Conservation (phyloP, 495 filamentous ascomycete genomes). For the Xylaria telfairii region DNA sequence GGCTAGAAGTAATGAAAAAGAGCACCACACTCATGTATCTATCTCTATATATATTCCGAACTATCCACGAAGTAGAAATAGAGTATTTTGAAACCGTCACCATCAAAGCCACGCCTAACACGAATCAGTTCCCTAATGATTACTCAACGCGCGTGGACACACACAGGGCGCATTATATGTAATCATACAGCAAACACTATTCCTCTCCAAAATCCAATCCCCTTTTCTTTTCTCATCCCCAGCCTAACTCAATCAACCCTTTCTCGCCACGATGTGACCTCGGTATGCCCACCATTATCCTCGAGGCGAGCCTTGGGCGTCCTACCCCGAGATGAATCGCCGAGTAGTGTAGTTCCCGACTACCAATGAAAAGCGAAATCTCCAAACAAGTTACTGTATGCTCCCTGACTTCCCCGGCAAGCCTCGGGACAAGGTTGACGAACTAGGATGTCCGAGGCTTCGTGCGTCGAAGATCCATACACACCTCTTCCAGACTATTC, state of each 20-base stretch:
- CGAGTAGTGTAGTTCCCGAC: not conserved
- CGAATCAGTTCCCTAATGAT: not conserved
- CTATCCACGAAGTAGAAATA: not conserved
- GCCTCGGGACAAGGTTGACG: not conserved
- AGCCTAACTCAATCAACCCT: not conserved
- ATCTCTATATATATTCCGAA: too few relatives aligned
- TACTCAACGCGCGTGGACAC: not conserved
- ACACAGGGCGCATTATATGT: not conserved
- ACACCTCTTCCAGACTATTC: not conserved
- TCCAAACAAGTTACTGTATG: not conserved
- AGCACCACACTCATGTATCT: not conserved
- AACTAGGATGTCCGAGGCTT: not conserved
- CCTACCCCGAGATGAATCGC: not conserved
- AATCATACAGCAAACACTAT: not conserved
- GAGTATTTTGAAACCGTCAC: too few relatives aligned
- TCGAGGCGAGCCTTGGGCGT: not conserved
- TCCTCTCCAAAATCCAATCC: not conserved
- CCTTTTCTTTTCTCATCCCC: not conserved
- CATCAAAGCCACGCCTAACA: not conserved
- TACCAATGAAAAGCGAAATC: not conserved
- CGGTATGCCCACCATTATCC: not conserved
- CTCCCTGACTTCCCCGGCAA: not conserved
- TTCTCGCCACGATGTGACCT: not conserved
- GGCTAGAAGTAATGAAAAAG: not conserved
- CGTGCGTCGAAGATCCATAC: not conserved